Evolutionary conservation across 2,329 filamentous ascomycete species (phyloP).

Genomic region (Sclerotinia nivalis): DNA sequence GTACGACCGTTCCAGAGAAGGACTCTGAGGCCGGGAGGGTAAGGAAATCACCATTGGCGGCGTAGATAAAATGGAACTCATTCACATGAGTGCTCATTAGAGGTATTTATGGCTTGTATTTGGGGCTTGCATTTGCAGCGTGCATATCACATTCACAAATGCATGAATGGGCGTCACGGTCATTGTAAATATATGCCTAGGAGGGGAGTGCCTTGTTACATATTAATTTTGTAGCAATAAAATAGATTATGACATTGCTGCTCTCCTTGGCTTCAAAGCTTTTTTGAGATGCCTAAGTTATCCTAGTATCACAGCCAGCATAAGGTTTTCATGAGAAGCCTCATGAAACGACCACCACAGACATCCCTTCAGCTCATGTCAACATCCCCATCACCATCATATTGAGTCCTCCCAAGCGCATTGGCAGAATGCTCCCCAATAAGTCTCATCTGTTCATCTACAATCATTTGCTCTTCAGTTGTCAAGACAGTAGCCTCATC

Average conservation of each 20-base stretch:
- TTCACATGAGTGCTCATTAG: not conserved
- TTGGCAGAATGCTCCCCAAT: too few relatives aligned
- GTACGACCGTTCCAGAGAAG: constrained; percentile 35
- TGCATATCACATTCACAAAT: constrained; percentile 9
- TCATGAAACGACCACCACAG: too few relatives aligned
- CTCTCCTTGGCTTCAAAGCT: not conserved
- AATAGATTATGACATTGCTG: not conserved
- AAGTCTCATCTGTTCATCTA: too few relatives aligned
- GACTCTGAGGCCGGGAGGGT: constrained; percentile 41
- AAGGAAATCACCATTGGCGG: constrained; percentile 34
- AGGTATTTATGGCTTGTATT: constrained; percentile 20
- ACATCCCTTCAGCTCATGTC: too few relatives aligned
- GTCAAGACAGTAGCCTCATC: too few relatives aligned
- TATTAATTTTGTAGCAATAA: constrained; percentile 14
- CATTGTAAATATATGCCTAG: constrained; percentile 11
- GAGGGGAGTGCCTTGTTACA: not conserved
- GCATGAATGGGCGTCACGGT: constrained; percentile 9
- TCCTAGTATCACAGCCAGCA: too few relatives aligned
- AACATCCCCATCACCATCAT: too few relatives aligned
- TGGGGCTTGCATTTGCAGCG: constrained; percentile 3
- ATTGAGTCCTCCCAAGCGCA: too few relatives aligned
- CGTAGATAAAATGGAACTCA: not conserved
- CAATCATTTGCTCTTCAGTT: too few relatives aligned
- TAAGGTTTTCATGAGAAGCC: too few relatives aligned
- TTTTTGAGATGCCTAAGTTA: too few relatives aligned